Evolutionary conservation across 441 rosid genomes (phyloP), one percentile per base, ranked within the genome.

Genomic region (Erodium chrysanthum): DNA sequence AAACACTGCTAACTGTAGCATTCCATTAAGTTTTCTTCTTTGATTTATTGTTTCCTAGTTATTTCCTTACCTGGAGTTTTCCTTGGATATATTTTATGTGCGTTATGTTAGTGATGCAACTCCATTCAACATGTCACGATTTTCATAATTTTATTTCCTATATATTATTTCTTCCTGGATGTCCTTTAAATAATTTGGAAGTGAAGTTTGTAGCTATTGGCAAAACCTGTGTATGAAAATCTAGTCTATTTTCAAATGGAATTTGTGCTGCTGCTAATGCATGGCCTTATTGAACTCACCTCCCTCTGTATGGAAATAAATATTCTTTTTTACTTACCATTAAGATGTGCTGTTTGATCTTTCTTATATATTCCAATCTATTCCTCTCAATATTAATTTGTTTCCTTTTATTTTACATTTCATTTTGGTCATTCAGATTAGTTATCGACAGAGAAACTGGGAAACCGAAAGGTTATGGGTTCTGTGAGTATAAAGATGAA

Each of bases 401-500:
- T 71, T 70, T 63, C 44, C 44, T 68, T 73, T 46, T 70, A 25
- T 78, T 11, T 44, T 44, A 7, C 15, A 11, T 44, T 44, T 11
- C n/a, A 44, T 25, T 44, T 44, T 3, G 42, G 52, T 44, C 15
- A 44, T 84, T 82, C 91, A 91, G 98, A 81, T 82, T 94, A 71
- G 97, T 94, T 54, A 81, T 84, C 63, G 96, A 94, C 75, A 87
- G 96, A 84, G 98, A 91, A 84, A 94, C 97, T 58, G 97, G 98
- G 60, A 94, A 91, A 73, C 98, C 98, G 14, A 94, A 91, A 80
- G 98, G 98, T 67, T 94, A 94, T 54, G 98, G 98, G 0, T 94
- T 94, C 83, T 94, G 97, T 67, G 98, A 94, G 75, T 94, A 94
- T 74, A 94, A 89, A 74, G 97, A 94, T 81, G 97, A 91, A 80